These are phyloP conservation scores for Huntiella moniliformis DNA, from an alignment of 2,329 filamentous ascomycete species.

Conservation along the genomic window DNA sequence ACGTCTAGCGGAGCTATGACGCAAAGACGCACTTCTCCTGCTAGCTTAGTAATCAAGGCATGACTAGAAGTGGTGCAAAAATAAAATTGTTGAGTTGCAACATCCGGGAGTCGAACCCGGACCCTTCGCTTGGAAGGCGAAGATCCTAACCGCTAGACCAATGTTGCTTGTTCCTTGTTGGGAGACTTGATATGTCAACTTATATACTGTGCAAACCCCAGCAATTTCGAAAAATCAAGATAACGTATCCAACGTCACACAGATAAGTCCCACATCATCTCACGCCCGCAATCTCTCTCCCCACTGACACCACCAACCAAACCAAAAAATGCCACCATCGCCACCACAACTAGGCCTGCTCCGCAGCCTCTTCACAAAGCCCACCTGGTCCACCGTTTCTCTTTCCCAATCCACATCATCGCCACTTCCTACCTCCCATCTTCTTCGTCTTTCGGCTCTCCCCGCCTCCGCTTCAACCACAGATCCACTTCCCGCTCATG, in stretches of 20 bases:
- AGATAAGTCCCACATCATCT: background rate
- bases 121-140: slow-evolving; percentile 7
- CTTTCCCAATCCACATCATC: slow-evolving; percentile 25
- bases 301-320: slow-evolving; percentile 13
- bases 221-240: no score
- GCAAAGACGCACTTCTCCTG: no score
- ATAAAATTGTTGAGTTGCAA: background rate
- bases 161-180: background rate
- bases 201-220: no score
- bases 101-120: slow-evolving; percentile 8
- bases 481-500: slow-evolving; percentile 57
- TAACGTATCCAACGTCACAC: no score
- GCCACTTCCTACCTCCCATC: slow-evolving; percentile 49
- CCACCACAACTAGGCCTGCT: slow-evolving; percentile 13
- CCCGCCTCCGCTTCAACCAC: slow-evolving; percentile 51
- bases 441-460: slow-evolving; percentile 76
- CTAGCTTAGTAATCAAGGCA: no score
- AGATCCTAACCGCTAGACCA: slow-evolving; percentile 8
- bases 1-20: background rate
- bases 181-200: no score
- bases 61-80: background rate
- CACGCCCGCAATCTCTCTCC: background rate
- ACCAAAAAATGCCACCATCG: slow-evolving; percentile 10
- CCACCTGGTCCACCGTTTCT: slow-evolving; percentile 68
- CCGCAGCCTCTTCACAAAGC: slow-evolving; percentile 41